Evolutionary conservation across 2,329 filamentous ascomycete genomes (phyloP), one percentile per base, ranked within the genome.

Genomic region (Fusarium sp.): DNA sequence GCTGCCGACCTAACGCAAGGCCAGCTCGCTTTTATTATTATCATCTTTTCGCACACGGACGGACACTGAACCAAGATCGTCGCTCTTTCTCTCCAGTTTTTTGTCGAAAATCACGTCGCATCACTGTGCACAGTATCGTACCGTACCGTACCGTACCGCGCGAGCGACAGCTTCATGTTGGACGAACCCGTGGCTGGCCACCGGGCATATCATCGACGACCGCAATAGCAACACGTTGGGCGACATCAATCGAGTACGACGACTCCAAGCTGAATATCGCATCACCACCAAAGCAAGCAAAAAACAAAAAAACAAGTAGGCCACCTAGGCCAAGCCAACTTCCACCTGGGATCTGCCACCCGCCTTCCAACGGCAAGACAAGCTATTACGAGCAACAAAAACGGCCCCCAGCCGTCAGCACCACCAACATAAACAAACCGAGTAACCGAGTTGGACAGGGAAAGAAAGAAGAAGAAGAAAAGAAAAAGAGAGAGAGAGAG

Each of bases 111-210:
- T 11, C 39, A 29, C 4, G 32, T 27, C 50, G 41, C 43, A 43
- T 37, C 15, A 14, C n/a, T 36, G 9, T 36, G 9, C 9, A 17
- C n/a, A 9, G 33, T 14, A 31, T 31, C 29, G 29, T 13, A 31
- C 4, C 29, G 29, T 13, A 31, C 4, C 29, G 39, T 50, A 36
- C 35, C 9, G 35, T 17, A 32, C 33, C 38, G 33, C 55, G 44
- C 39, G 45, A 51, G 46, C 49, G 36, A 47, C 42, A 43, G 48
- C 55, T 63, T 63, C 48, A 53, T 61, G 50, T 47, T 61, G 48
- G 54, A 66, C 54, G 39, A 63, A 49, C 53, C 63, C 53, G 66
- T 68, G 66, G 63, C 66, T 61, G 66, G 66, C 57, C 66, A 65
- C 55, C 45, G 51, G 66, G 63, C 45, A 54, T 21, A 54, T 45